Conservation (phyloP, 495 filamentous ascomycete species). For the Penicillium canariense region DNA sequence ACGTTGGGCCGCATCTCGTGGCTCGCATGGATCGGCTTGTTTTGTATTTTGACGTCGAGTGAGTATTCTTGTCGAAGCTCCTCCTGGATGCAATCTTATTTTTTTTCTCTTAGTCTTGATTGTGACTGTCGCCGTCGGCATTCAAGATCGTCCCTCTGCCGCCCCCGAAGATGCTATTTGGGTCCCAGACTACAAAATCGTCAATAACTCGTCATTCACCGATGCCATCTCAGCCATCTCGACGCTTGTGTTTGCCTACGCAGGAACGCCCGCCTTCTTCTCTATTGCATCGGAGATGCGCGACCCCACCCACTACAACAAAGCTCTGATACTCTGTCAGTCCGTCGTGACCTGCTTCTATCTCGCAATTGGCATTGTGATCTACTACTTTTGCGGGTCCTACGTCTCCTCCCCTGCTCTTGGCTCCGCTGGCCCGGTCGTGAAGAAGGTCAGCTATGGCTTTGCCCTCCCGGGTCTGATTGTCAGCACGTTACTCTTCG, state of each 20-base stretch:
- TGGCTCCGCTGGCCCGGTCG: constrained; percentile 54
- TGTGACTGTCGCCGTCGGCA: constrained; percentile 65
- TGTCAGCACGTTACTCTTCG: constrained; percentile 29
- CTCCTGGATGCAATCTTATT: constrained; percentile 8
- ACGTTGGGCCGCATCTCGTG: constrained; percentile 39
- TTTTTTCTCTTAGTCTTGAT: constrained; percentile 57
- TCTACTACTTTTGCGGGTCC: constrained; percentile 68
- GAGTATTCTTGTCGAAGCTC: constrained; percentile 27
- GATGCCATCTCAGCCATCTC: constrained; percentile 57
- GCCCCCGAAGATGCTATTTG: constrained; percentile 32
- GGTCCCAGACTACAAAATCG: constrained; percentile 33
- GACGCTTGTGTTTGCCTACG: constrained; percentile 67
- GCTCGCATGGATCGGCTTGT: constrained; percentile 40
- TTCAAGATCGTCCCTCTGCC: constrained; percentile 43
- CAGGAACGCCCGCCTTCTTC: constrained; percentile 65
- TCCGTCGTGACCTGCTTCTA: constrained; percentile 58
- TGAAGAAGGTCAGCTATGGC: constrained; percentile 72
- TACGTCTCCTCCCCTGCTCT: constrained; percentile 70
- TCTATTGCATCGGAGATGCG: constrained; percentile 74
- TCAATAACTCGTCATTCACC: constrained; percentile 26
- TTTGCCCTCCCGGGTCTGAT: constrained; percentile 61
- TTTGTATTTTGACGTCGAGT: constrained; percentile 39
- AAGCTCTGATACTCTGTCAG: constrained; percentile 50
- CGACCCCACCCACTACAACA: constrained; percentile 58
- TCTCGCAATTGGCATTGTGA: constrained; percentile 59